Base-by-base conservation (phyloP, 495 filamentous ascomycete species). In the Aspergillus sparsus region DNA sequence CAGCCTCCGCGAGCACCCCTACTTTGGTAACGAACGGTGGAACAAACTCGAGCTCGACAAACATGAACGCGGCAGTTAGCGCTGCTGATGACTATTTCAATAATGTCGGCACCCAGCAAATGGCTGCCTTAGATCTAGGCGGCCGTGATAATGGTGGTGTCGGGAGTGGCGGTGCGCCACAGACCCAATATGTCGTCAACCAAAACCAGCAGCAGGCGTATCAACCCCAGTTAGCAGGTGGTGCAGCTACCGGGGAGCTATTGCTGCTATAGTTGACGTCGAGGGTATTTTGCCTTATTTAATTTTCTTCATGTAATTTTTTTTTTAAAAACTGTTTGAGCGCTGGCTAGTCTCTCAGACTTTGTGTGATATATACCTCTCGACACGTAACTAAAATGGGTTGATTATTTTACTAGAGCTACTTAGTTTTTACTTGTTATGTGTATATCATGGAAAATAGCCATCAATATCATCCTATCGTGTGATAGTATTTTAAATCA, bases 31-130 rank as follows among this genome's bases (percentile, higher is more conserved):
- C 61, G 12, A 71, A 74, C 55, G 71, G 67, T 5, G 58, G 65
- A 32, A 60, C 63, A 16, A 34, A 2, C 13, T 18, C 53, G 32
- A 50, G 66, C 21, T 69, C 64, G 16, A 75, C 66, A 3, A 76
- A 83, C 70, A 77, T 91, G 52, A 79, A 83, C 15, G 83, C 86
- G 9, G 92, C 92, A 0, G 84, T 93, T 16, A 86, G 81, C 63
- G 90, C 92, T 34, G 92, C 91, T 5, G 92, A 97, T 66, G 85
- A 82, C 34, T 96, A 94, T 68, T 97, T 97, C 68, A 84, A 87
- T 36, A 85, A 84, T 34, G 79, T 91, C 8, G 86, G 86, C 1
- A 85, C 75, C 52, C 83, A 85, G 73, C 85, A 87, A 69, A 90
- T 90, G 87, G 85, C 84, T 5, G 83, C 82, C 5, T 81, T 90